Evolutionary conservation across 2,329 filamentous ascomycete genomes (phyloP).

Genomic region (Aspergillus tubingensis): DNA sequence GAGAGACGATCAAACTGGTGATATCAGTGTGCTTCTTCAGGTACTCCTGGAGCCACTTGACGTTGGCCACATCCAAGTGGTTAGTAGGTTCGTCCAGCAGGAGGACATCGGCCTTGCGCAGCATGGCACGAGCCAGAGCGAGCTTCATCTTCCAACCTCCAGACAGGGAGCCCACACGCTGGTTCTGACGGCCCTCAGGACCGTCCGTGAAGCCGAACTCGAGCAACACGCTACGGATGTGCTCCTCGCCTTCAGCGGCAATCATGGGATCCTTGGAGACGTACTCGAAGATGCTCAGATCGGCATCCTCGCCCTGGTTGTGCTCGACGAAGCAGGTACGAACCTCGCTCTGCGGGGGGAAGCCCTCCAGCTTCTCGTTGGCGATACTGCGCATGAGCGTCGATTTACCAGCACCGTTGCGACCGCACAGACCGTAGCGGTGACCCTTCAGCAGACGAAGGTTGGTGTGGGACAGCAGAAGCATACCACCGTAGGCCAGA

Average conservation of each 20-base stretch:
- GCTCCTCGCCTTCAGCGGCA: slow-evolving; percentile 72
- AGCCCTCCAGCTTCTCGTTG: slow-evolving; percentile 93
- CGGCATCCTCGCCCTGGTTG: slow-evolving; percentile 97
- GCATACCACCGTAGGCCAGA: slow-evolving; percentile 95
- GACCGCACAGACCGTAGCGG: slow-evolving; percentile 93
- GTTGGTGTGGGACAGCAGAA: slow-evolving; percentile 94
- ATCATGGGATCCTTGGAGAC: slow-evolving; percentile 87
- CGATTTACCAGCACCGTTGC: slow-evolving; percentile 98
- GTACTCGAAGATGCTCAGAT: slow-evolving; percentile 93
- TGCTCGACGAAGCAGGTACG: slow-evolving; percentile 98
- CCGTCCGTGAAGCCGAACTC: slow-evolving; percentile 94
- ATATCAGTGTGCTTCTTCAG: slow-evolving; percentile 95
- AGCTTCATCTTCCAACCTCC: slow-evolving; percentile 99
- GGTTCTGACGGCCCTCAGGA: slow-evolving; percentile 81
- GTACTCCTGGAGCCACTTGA: slow-evolving; percentile 94
- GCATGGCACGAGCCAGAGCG: slow-evolving; percentile 91
- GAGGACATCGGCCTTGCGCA: slow-evolving; percentile 93
- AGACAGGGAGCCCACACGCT: slow-evolving; percentile 90
- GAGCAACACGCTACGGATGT: slow-evolving; percentile 78
- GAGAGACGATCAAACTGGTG: slow-evolving; percentile 94
- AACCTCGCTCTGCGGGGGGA: slow-evolving; percentile 87
- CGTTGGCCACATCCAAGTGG: slow-evolving; percentile 93
- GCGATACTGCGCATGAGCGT: slow-evolving; percentile 97
- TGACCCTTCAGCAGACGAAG: slow-evolving; percentile 92
- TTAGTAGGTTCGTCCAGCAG: slow-evolving; percentile 98